Percentiles rank a stretch among this genome's conserved stretches.
Evolutionary conservation across 176 grass and related monocot genomes (phyloP).

Genomic region (Avena insularis): DNA sequence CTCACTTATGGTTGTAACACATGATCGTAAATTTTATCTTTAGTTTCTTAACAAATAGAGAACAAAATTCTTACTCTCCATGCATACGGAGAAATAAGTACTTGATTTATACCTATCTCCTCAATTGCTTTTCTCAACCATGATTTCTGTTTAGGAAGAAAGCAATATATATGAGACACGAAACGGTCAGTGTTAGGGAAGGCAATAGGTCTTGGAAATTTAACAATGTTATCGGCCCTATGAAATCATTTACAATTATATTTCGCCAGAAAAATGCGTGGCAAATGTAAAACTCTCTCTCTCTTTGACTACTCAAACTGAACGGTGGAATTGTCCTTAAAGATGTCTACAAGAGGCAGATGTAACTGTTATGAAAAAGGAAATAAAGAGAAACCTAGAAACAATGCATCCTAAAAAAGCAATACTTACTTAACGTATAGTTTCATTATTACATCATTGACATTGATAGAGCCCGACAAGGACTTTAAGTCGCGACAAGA

Average conservation of each 20-base stretch:
- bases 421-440: neutral
- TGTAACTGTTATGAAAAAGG: neutral
- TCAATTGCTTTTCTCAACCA: neutral
- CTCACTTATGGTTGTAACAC: too few species aligned
- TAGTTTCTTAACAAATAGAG: neutral
- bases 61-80: neutral
- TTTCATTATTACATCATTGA: too few species aligned
- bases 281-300: too few species aligned
- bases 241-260: neutral
- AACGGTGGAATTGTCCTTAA: too few species aligned
- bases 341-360: neutral
- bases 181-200: neutral
- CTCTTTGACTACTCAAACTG: too few species aligned
- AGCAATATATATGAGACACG: neutral
- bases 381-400: neutral
- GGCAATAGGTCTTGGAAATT: neutral
- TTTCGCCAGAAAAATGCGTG: too few species aligned
- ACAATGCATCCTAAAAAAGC: neutral
- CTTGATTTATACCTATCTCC: neutral
- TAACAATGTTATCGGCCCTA: too few species aligned
- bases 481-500: neutral
- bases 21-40: neutral
- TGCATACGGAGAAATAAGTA: neutral
- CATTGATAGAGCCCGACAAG: too few species aligned
- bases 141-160: neutral